These are phyloP conservation scores for Bruguiera parviflora DNA, from an alignment of 345 rosid species.

Conservation along the genomic window DNA sequence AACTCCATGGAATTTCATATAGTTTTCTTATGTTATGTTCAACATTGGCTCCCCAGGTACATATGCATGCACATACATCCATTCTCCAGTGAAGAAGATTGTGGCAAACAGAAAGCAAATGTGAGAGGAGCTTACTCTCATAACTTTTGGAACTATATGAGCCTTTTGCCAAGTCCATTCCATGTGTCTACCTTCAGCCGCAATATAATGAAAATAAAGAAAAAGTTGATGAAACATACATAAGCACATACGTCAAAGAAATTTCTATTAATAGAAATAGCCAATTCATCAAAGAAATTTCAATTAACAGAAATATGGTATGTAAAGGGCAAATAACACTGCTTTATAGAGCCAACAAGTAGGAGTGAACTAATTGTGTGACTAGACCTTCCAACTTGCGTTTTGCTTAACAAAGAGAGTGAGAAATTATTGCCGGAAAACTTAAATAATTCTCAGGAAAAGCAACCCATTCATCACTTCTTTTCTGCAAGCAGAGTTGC, in stretches of 20 bases:
- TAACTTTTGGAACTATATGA: constrained; percentile 14
- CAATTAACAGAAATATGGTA: neutral
- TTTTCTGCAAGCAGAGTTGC: neutral
- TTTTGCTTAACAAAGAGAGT: neutral
- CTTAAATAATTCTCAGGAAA: neutral
- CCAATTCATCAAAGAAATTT: constrained; percentile 3
- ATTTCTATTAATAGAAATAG: constrained; percentile 1
- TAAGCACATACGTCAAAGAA: neutral
- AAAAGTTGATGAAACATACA: constrained; percentile 18
- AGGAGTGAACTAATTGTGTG: neutral
- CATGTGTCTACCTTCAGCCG: constrained; percentile 82
- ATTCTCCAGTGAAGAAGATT: neutral
- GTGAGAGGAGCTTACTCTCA: constrained; percentile 44
- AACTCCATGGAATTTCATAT: too few relatives aligned
- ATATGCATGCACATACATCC: neutral
- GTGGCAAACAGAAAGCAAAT: constrained; percentile 8
- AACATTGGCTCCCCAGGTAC: too few relatives aligned
- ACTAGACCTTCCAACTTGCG: neutral
- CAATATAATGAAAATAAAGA: constrained; percentile 12
- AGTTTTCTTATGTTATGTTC: too few relatives aligned
- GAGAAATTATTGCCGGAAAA: neutral
- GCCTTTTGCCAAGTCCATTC: constrained; percentile 35
- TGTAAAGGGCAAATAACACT: neutral
- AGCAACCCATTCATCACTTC: neutral
- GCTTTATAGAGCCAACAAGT: neutral